Evolutionary conservation across 495 filamentous ascomycete genomes (phyloP), one percentile per base, ranked within the genome.

Genomic region (Aspergillus nidulans): DNA sequence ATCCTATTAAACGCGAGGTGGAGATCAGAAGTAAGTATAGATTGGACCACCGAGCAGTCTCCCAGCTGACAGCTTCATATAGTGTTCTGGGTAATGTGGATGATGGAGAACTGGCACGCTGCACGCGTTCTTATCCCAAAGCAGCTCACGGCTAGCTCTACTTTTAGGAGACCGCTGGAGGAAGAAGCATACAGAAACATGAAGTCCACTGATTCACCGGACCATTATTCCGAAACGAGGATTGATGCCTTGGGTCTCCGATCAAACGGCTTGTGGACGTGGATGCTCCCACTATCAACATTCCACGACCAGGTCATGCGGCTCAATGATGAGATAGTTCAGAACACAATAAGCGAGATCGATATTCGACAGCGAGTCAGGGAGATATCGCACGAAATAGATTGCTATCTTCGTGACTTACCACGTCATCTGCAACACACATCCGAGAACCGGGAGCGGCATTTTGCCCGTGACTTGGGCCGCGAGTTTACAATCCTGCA

Each of bases 21-120:
- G 49, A 52, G 49, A 52, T 52, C 8, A 36, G 49, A 26, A 38
- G 49, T 52, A 41, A 23, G 36, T 19, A 28, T 6, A 4, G 3
- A 3, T 4, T 6, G 20, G 12, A 21, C 18, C 3, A n/a, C 12
- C 18, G 10, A 41, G 26, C 12, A 40, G 21, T 13, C 41, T 2
- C 13, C 6, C 4, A n/a, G 20, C 36, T 26, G 1, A 41, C 21
- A 12, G 10, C 10, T 6, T 19, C 25, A 5, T 6, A 30, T 15
- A 52, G 49, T 41, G 1, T 52, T 52, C n/a, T 52, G 49, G 49
- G 38, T 28, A 6, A 20, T 30, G 23, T 52, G 49, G 49, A 52
- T 52, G 49, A 40, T 39, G 10, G 36, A 42, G 15, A 52, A 24
- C 20, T 52, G 49, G 49, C 34, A 52, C 26, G 23, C 49, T 2